Evolutionary conservation across 495 filamentous ascomycete genomes (phyloP).

Genomic region (Evansstolkia leycettana): DNA sequence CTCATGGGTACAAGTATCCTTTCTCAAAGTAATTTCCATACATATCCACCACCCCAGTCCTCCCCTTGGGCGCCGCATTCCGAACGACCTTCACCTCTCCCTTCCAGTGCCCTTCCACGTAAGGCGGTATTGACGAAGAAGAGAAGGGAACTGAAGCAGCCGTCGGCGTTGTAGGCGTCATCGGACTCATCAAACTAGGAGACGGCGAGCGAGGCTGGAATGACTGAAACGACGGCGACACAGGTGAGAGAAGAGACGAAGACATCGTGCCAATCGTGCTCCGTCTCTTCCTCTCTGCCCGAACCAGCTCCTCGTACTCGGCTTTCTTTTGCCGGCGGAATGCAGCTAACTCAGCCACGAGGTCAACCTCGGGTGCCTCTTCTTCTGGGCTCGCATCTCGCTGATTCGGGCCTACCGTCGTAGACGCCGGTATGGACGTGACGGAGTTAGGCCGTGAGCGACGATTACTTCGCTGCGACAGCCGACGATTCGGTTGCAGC

Average conservation of each 20-base stretch:
- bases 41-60: constrained; percentile 35
- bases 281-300: constrained; percentile 16
- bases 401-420: background rate
- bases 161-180: constrained; percentile 7
- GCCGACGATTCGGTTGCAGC: background rate
- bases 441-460: background rate
- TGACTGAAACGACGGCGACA: constrained; percentile 3
- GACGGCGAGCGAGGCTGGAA: constrained; percentile 6
- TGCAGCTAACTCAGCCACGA: constrained; percentile 34
- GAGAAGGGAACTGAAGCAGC: background rate
- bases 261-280: constrained; percentile 8
- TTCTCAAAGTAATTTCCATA: constrained; percentile 45
- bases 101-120: constrained; percentile 40
- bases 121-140: constrained; percentile 14
- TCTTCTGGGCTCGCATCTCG: background rate
- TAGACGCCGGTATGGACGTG: background rate
- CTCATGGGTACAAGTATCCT: constrained; percentile 37
- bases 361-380: constrained; percentile 22
- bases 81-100: constrained; percentile 41
- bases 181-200: constrained; percentile 1
- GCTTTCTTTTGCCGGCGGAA: constrained; percentile 35
- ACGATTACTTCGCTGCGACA: background rate
- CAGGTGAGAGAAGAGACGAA: constrained; percentile 7
- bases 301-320: constrained; percentile 27
- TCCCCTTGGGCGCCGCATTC: constrained; percentile 28